These are phyloP conservation scores for Berkeleyomyces rouxiae DNA, from an alignment of 2,329 filamentous ascomycete genomes.

Conservation along the genomic window DNA sequence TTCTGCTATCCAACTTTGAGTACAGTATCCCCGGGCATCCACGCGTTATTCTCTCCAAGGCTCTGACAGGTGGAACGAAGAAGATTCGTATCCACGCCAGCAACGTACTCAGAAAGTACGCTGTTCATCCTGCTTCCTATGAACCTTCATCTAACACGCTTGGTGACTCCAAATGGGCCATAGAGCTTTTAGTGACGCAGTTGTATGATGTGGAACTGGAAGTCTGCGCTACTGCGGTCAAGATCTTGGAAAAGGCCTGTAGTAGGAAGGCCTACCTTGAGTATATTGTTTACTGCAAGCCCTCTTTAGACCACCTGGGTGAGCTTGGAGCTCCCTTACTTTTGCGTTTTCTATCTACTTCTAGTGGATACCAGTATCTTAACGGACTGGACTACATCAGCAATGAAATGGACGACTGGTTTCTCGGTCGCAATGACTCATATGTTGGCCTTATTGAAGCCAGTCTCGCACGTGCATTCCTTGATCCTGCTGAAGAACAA, in stretches of 20 bases:
- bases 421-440: conserved; percentile 87
- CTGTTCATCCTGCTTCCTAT: conserved; percentile 32
- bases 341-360: conserved; percentile 83
- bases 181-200: conserved; percentile 91
- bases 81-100: conserved; percentile 84
- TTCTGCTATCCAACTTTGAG: conserved; percentile 80
- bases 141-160: conserved; percentile 3
- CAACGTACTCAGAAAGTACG: conserved; percentile 73
- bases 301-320: conserved; percentile 83
- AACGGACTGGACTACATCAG: conserved; percentile 97
- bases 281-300: conserved; percentile 91
- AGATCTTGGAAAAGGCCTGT: conserved; percentile 93
- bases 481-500: conserved; percentile 44
- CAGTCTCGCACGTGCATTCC: conserved; percentile 74
- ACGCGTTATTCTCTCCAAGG: conserved; percentile 81
- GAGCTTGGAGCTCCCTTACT: conserved; percentile 91
- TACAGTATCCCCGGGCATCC: conserved; percentile 80
- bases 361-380: conserved; percentile 92
- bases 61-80: conserved; percentile 79
- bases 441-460: conserved; percentile 92
- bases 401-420: conserved; percentile 99
- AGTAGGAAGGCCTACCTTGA: conserved; percentile 82
- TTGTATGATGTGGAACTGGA: conserved; percentile 95
- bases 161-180: conserved; percentile 78
- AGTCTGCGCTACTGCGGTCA: conserved; percentile 89